Evolutionary conservation across 352 stramenopile species (phyloP).

Genomic region (Phytophthora sansomeana): DNA sequence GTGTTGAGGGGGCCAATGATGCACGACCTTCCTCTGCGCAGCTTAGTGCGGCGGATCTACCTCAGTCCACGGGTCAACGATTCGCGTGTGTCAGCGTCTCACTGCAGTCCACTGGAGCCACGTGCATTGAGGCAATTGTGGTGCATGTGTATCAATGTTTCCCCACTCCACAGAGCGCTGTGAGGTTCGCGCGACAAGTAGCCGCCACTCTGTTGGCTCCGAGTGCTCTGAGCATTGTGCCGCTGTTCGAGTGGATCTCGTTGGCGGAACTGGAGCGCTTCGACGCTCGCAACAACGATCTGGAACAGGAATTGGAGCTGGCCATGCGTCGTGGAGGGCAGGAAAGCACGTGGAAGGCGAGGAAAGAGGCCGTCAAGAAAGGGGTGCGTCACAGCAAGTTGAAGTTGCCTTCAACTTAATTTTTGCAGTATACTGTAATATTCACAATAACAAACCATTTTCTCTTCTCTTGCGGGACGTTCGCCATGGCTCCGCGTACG

Average conservation of each 20-base stretch:
- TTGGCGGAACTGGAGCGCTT: constrained; percentile 78
- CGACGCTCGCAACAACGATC: constrained; percentile 61
- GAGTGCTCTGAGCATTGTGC: constrained; percentile 66
- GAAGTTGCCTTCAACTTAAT: constrained; percentile 12
- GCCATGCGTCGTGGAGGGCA: constrained; percentile 39
- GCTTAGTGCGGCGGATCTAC: constrained; percentile 58
- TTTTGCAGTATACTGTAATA: constrained; percentile 14
- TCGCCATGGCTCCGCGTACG: constrained; percentile 61
- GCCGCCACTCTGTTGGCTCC: constrained; percentile 51
- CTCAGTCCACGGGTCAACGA: constrained; percentile 68
- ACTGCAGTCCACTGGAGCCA: constrained; percentile 29
- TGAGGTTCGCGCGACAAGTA: constrained; percentile 77
- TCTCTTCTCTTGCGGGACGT: constrained; percentile 15
- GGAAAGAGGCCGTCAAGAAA: constrained; percentile 75
- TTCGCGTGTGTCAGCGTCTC: constrained; percentile 75
- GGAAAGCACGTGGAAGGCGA: constrained; percentile 71
- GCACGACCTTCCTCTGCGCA: constrained; percentile 22
- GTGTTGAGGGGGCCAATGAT: constrained; percentile 4
- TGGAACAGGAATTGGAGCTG: constrained; percentile 74
- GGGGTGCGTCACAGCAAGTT: constrained; percentile 26
- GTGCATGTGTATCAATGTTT: constrained; percentile 88
- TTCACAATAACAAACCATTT: constrained; percentile 10
- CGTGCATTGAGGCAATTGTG: constrained; percentile 57
- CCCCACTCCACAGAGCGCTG: constrained; percentile 77
- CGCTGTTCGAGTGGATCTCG: constrained; percentile 82